Base-by-base conservation (phyloP, 371 early-diverging fungal genomes). In the Chytridiales sp. region DNA sequence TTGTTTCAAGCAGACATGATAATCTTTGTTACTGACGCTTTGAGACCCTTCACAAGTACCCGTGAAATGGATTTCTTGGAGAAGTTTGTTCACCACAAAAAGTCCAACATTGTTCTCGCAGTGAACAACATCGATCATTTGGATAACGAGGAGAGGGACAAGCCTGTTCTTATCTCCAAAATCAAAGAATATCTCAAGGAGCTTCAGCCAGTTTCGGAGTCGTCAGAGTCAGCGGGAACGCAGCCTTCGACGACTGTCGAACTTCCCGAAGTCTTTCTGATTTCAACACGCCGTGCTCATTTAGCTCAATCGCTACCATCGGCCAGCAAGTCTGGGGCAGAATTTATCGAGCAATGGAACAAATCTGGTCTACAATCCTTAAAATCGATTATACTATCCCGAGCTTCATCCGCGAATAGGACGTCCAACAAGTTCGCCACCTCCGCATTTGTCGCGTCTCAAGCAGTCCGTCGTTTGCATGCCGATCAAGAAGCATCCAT, bases 1-100 rank as follows among this genome's bases (percentile, higher is more conserved):
- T 39, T 73, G 2, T 35, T 50, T 36, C 26, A 46, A 8, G 47
- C 67, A 22, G 73, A 73, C 46, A 41, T 73, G n/a, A 48, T 65
- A 43, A 50, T 73, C 27, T 54, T 69, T n/a, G 67, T 67, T 13
- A 67, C 68, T 15, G 47, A 48, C 32, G 59, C 64, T 8, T 22
- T 27, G 1, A 9, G 61, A 3, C 65, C 64, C 0, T 30, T 69
- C 3, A 36, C 56, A 3, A 40, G 59, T 35, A 11, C 53, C 11
- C 26, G 40, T 8, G 73, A 73, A 32, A n/a, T 43, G 0, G 49
- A 43, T 4, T 67, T 73, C 49, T 9, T 69, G 19, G 51, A 64
- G 31, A 24, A 47, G n/a, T 64, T 64, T 43, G 56, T 27, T 29
- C 39, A 39, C 13, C n/a, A 56, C 5, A 62, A 62, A 19, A 66